Percentiles rank a stretch among this genome's conserved stretches.
phyloP scores from a whole-genome alignment of 192 early-diverging fungal genomes.

The Backusella mclennaniae region DNA sequence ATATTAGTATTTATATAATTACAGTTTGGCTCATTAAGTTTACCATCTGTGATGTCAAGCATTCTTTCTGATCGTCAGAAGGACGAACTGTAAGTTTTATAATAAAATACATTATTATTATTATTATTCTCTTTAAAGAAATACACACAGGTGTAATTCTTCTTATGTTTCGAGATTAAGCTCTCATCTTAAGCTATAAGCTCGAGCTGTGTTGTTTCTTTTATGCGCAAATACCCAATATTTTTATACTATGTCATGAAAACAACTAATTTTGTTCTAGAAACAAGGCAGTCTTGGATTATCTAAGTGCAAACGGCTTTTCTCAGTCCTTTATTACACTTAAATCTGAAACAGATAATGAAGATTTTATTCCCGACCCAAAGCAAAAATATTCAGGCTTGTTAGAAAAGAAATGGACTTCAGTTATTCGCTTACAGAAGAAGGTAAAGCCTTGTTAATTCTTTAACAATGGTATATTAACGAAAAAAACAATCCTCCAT shows the following conservation, averaged over 20 bases:
- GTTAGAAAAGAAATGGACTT: constrained; percentile 93
- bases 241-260: neutral
- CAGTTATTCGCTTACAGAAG: constrained; percentile 87
- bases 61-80: constrained; percentile 69
- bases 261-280: constrained; percentile 31
- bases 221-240: neutral
- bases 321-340: constrained; percentile 64
- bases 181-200: neutral
- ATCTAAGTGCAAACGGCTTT: constrained; percentile 76
- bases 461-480: neutral
- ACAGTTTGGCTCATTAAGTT: constrained; percentile 2
- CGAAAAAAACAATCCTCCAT: neutral
- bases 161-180: constrained; percentile 12
- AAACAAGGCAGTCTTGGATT: constrained; percentile 83
- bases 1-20: neutral
- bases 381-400: constrained; percentile 79
- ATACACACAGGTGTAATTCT: neutral
- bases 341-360: constrained; percentile 67
- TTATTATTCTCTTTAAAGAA: neutral
- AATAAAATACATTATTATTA: neutral
- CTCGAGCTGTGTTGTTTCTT: neutral
- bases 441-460: constrained; percentile 53
- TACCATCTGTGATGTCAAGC: constrained; percentile 36
- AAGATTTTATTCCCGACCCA: constrained; percentile 68
- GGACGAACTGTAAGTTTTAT: constrained; percentile 64